Base-by-base conservation (phyloP, 352 stramenopile species). In the Thalassiosira sp. region DNA sequence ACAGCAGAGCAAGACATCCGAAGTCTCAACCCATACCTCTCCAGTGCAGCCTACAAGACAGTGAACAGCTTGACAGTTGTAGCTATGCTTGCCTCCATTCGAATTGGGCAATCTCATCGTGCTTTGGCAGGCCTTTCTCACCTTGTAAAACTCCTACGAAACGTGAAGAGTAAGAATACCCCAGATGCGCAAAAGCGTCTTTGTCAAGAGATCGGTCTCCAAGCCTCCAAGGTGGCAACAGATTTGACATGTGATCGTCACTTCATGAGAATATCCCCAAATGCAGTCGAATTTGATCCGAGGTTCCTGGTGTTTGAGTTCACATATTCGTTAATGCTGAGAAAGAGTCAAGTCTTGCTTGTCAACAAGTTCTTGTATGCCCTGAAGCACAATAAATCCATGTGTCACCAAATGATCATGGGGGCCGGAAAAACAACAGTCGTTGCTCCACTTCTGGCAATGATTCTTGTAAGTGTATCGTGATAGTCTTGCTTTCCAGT, bases 381-480 rank as follows among this genome's bases (percentile, higher is more conserved):
- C 81, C n/a, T 97, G 92, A 78, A 86, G 24, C 81, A 86, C 24
- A 82, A 86, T 18, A 81, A 90, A 28, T 95, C 87, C 16, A 95
- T 96, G 84, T 95, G 92, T 56, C 89, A 95, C 76, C 91, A 99
- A 92, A 99, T 99, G 97, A 99, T 99, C 85, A 99, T 99, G 97
- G 97, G 97, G 20, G 97, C 96, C 2, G 97, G 97, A 20, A 99
- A 99, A 84, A 99, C 97, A 0, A 99, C 97, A 1, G 97, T 99
- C 1, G 97, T 99, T 8, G 97, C 96, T 3, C 97, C 97, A 37
- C 82, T 99, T 31, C 88, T 99, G 71, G 98, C 97, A 3, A 96
- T 99, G 63, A 98, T 99, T 60, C 93, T 99, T 57, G 76, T 66
- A 59, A 58, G 49, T 48, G 33, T 54, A 6, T 24, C 18, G 31